Evolutionary conservation across 768 basidiomycete species (phyloP), one percentile per base, ranked within the genome.

Genomic region (Nidularia pulvinata): DNA sequence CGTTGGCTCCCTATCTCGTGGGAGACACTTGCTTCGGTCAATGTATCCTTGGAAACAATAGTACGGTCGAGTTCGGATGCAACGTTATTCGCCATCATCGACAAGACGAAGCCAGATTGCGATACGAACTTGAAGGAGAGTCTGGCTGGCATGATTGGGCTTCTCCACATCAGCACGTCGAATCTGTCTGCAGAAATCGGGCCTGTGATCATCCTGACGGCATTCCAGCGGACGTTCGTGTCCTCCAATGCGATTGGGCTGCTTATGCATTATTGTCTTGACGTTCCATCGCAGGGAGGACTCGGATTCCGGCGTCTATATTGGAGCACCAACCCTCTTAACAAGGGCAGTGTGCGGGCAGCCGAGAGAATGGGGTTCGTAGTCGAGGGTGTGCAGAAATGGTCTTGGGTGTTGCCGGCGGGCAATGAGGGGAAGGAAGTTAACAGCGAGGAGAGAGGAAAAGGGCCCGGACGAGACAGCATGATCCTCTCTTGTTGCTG

Each of bases 321-420:
- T 47, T 88, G 84, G 80, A 73, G 70, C 36, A 67, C 83, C 7
- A 71, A 79, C 46, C 67, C 71, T 7, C 50, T 57, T 14, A 88
- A 87, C 58, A 48, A 39, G 5, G 66, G 69, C 1, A 83, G 82
- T 46, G 64, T 82, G 1, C 48, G 56, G 7, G 67, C 76, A 0
- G 86, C 85, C 5, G 66, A 80, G 59, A 72, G 76, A 55, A 68
- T 86, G 66, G 84, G 85, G 0, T 78, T 88, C 52, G 66, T 61
- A 57, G 54, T 62, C 19, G 86, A 88, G 62, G 81, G 74, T 0
- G 56, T 70, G 2, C 50, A 72, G 60, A 57, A 75, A 42, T 86
- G 84, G 82, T 67, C 73, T n/a, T 72, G 79, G 60, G 66, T 80
- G 4, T 54, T 83, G 2, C 59, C 66, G 0, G 51, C 51, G 0